phyloP scores from a whole-genome alignment of 2,329 filamentous ascomycete species.

The Aspergillus proliferans region DNA sequence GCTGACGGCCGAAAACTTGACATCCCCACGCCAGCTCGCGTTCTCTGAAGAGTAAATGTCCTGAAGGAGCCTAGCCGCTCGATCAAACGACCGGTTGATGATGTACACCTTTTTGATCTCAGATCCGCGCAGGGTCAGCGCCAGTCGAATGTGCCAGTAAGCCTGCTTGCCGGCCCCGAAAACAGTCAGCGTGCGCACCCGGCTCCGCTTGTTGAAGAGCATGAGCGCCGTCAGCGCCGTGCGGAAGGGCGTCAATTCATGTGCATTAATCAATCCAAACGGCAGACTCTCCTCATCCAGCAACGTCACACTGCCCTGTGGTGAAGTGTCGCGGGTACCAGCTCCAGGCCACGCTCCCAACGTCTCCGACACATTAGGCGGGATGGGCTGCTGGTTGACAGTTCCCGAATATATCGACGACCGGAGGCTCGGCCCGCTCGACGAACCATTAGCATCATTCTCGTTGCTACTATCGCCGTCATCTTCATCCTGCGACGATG shows the following conservation, averaged over 20 bases:
- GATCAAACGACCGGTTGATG: conserved; percentile 60
- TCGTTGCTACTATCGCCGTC: conserved; percentile 16
- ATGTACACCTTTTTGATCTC: conserved; percentile 77
- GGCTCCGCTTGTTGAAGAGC: conserved; percentile 58
- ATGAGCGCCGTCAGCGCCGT: conserved; percentile 58
- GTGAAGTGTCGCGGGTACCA: conserved; percentile 40
- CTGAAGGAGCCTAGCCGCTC: conserved; percentile 43
- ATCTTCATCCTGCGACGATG: conserved; percentile 26
- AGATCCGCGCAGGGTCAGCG: conserved; percentile 58
- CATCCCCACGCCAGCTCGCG: conserved; percentile 57
- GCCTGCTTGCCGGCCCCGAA: conserved; percentile 88
- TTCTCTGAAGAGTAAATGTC: conserved; percentile 49
- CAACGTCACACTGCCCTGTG: conserved; percentile 54
- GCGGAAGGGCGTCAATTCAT: conserved; percentile 63
- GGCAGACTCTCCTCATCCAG: conserved; percentile 54
- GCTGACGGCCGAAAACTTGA: conserved; percentile 65
- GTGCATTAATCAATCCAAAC: conserved; percentile 59
- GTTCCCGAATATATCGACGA: conserved; percentile 24
- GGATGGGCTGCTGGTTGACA: conserved; percentile 24
- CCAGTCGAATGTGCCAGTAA: conserved; percentile 87
- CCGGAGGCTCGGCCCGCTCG: conserved; percentile 13
- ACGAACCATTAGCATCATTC: conserved; percentile 18
- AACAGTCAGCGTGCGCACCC: conserved; percentile 69
- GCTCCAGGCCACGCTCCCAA: conserved; percentile 29
- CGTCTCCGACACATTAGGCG: conserved; percentile 20